phyloP scores from a whole-genome alignment of 1,284 basidiomycete species.

The Boletus semigastroideus region DNA sequence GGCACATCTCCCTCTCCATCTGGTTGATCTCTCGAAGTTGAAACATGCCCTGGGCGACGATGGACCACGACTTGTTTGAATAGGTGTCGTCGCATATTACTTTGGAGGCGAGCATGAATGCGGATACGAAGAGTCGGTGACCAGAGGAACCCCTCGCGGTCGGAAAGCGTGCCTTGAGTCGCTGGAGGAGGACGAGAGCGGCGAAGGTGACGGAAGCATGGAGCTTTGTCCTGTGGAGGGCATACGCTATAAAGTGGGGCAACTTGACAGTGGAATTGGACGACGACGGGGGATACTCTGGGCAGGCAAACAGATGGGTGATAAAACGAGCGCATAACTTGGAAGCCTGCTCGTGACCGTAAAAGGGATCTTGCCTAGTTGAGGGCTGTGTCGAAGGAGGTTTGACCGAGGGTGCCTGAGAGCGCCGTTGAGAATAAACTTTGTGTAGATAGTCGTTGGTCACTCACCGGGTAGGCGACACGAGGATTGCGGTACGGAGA shows the following conservation, averaged over 20 bases:
- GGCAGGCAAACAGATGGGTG: conserved; percentile 76
- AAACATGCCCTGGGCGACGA: conserved; percentile 92
- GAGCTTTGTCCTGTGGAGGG: conserved; percentile 85
- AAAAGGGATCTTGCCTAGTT: conserved; percentile 59
- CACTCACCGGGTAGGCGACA: conserved; percentile 28
- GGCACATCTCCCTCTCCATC: conserved; percentile 95
- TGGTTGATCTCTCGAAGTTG: conserved; percentile 90
- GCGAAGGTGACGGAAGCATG: conserved; percentile 83
- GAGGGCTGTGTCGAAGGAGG: conserved; percentile 34
- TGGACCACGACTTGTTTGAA: conserved; percentile 94
- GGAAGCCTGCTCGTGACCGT: conserved; percentile 73
- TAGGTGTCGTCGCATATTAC: conserved; percentile 96
- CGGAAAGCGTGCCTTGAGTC: conserved; percentile 89
- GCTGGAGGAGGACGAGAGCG: conserved; percentile 80
- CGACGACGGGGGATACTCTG: conserved; percentile 55
- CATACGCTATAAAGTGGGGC: conserved; percentile 62
- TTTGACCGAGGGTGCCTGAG: conserved; percentile 29
- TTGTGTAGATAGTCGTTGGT: too few species aligned
- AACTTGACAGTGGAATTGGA: conserved; percentile 21
- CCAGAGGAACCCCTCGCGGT: conserved; percentile 90
- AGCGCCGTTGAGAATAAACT: too few species aligned
- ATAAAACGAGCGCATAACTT: conserved; percentile 76
- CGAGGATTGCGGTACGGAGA: conserved; percentile 32
- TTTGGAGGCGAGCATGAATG: conserved; percentile 92
- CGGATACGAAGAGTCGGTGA: conserved; percentile 88